phyloP scores from a whole-genome alignment of 371 early-diverging fungal genomes.

The Circinella minor region DNA sequence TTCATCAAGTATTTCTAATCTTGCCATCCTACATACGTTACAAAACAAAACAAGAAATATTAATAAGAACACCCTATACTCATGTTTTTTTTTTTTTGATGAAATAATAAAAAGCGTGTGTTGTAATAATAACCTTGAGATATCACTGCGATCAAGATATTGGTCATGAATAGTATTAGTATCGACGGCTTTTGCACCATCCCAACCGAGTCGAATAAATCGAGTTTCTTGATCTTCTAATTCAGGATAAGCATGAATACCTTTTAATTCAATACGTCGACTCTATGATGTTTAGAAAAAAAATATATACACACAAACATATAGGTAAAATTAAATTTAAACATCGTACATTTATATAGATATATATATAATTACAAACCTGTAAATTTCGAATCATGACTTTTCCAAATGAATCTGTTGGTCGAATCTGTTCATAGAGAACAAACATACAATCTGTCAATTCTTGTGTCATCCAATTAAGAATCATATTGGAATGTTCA shows the following conservation, averaged over 20 bases:
- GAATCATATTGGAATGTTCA: constrained; percentile 62
- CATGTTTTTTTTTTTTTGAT: not conserved
- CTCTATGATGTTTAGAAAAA: constrained; percentile 24
- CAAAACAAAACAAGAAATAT: no score
- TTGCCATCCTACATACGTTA: constrained; percentile 59
- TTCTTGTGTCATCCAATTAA: constrained; percentile 70
- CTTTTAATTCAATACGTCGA: constrained; percentile 75
- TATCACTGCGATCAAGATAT: constrained; percentile 51
- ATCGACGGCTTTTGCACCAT: constrained; percentile 67
- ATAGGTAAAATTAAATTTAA: not conserved
- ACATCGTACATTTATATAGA: not conserved
- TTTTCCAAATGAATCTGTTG: constrained; percentile 89
- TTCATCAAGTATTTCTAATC: constrained; percentile 91
- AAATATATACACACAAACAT: no score
- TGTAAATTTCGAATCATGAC: constrained; percentile 90
- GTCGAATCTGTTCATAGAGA: constrained; percentile 90
- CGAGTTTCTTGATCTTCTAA: constrained; percentile 70
- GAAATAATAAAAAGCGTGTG: not conserved
- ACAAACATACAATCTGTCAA: constrained; percentile 64
- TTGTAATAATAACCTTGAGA: constrained; percentile 49
- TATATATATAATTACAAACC: constrained; percentile 24
- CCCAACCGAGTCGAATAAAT: constrained; percentile 69
- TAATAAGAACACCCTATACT: no score
- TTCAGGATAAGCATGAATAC: constrained; percentile 77
- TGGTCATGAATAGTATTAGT: constrained; percentile 72